These are phyloP conservation scores for Candolleomyces aberdarensis DNA, from an alignment of 768 basidiomycete genomes.

Conservation along the genomic window DNA sequence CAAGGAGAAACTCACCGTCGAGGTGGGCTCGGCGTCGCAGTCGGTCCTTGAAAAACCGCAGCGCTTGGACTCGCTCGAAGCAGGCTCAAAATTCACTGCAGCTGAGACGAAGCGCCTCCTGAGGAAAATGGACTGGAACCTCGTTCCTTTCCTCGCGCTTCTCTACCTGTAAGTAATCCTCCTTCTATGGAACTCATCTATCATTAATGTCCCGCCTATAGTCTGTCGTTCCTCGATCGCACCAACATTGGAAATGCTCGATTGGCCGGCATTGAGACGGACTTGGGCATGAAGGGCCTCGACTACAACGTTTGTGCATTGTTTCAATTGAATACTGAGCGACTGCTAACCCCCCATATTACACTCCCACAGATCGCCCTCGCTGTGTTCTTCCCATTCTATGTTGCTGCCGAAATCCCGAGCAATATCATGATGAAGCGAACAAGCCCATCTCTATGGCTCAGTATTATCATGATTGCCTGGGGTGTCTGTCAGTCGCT, in stretches of 20 bases:
- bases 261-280: slow-evolving; percentile 24
- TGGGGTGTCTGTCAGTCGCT: slow-evolving; percentile 27
- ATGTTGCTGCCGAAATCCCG: slow-evolving; percentile 30
- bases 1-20: neutral
- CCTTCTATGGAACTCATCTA: neutral
- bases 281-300: slow-evolving; percentile 23
- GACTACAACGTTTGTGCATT: slow-evolving; percentile 23
- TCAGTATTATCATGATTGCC: slow-evolving; percentile 28
- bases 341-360: neutral
- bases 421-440: slow-evolving; percentile 34
- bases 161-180: slow-evolving; percentile 23
- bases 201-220: slow-evolving; percentile 3
- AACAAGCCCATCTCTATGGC: slow-evolving; percentile 30
- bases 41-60: neutral
- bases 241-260: slow-evolving; percentile 31
- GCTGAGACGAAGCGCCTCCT: slow-evolving; percentile 13
- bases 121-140: slow-evolving; percentile 28
- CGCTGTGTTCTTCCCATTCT: slow-evolving; percentile 30
- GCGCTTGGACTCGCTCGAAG: neutral
- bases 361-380: slow-evolving; percentile 21
- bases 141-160: slow-evolving; percentile 29
- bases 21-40: neutral
- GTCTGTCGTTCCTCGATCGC: slow-evolving; percentile 30
- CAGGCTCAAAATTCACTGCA: neutral
- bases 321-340: neutral